Evolutionary conservation across 169 alveolate genomes (phyloP).

Genomic region (Pseudocohnilembus persalinus): DNA sequence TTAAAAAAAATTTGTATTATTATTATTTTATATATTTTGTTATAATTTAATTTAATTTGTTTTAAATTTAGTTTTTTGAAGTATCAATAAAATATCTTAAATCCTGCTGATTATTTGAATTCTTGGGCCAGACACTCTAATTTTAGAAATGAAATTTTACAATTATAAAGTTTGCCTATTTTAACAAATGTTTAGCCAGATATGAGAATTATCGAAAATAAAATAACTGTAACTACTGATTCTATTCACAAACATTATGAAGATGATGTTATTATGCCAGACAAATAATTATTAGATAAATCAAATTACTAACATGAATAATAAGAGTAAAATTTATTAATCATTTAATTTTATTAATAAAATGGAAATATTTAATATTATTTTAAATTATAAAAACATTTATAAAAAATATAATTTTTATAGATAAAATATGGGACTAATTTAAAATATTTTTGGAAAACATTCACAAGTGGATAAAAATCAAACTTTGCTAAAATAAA

Average conservation of each 20-base stretch:
- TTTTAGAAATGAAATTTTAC: conserved; percentile 30
- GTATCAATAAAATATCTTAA: conserved; percentile 33
- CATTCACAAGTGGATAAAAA: not conserved
- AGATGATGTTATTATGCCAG: not conserved
- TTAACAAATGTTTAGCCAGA: conserved; percentile 33
- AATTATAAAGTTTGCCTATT: conserved; percentile 16
- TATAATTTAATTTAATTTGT: no score
- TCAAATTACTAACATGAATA: not conserved
- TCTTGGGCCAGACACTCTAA: conserved; percentile 42
- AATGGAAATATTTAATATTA: no score
- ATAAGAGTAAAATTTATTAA: not conserved
- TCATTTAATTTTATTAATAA: no score
- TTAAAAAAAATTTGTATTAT: no score
- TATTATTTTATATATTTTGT: no score
- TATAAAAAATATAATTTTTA: no score
- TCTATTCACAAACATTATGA: not conserved
- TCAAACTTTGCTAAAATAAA: not conserved
- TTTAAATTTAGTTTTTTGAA: conserved; percentile 14
- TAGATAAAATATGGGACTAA: not conserved
- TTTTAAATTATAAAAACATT: no score
- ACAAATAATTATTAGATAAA: not conserved
- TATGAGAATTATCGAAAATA: conserved; percentile 11
- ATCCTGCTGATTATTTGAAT: conserved; percentile 40
- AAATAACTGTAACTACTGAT: not conserved
- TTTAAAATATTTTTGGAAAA: not conserved